phyloP scores from a whole-genome alignment of 179 eudicot species.

The Heliamphora pulchella region DNA sequence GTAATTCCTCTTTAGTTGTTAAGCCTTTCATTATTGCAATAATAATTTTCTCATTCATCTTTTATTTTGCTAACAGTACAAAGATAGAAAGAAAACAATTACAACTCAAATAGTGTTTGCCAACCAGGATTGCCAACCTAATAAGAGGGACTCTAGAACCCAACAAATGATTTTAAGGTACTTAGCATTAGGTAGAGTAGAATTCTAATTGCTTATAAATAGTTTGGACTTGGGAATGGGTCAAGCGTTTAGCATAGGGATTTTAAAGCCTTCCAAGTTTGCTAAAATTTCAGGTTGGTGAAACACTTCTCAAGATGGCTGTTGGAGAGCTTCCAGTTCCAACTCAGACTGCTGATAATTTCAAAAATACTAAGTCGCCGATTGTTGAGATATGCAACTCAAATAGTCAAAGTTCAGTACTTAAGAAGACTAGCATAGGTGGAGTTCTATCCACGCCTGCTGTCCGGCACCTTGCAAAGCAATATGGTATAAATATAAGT shows the following conservation, averaged over 20 bases:
- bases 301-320: constrained; percentile 70
- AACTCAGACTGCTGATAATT: constrained; percentile 23
- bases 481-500: constrained; percentile 51
- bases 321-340: constrained; percentile 39
- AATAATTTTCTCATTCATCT: too few species aligned
- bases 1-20: too few species aligned
- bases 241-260: background rate
- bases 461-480: constrained; percentile 74
- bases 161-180: background rate
- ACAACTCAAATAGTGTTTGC: too few species aligned
- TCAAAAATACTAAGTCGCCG: constrained; percentile 20
- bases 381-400: constrained; percentile 26
- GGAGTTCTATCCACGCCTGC: constrained; percentile 73
- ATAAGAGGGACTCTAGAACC: too few species aligned
- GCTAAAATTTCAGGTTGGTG: constrained; percentile 66
- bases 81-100: too few species aligned
- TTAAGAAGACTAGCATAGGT: constrained; percentile 23
- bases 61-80: too few species aligned
- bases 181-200: background rate
- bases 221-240: background rate
- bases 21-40: too few species aligned
- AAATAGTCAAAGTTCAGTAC: constrained; percentile 23
- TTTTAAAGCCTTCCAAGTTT: background rate
- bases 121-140: too few species aligned
- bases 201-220: background rate